Percentiles rank a stretch among this genome's conserved stretches.
Evolutionary conservation across 805 yeast species (phyloP).

Genomic region (Lachancea nothofagi): DNA sequence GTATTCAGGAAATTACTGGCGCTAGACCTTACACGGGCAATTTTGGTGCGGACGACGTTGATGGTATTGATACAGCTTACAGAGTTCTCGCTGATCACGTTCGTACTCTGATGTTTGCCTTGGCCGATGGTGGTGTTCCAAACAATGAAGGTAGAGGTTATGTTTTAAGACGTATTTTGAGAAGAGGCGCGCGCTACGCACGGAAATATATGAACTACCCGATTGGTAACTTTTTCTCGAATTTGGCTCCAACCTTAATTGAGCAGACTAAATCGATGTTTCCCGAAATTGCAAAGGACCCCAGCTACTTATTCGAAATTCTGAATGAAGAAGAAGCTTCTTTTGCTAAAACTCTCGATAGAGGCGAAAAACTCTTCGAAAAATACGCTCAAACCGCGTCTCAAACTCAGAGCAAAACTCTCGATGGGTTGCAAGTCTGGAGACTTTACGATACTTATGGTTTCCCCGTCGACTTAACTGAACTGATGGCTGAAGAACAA

Average conservation of each 20-base stretch:
- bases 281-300: constrained; percentile 81
- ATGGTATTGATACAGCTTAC: constrained; percentile 96
- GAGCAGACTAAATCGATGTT: constrained; percentile 81
- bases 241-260: constrained; percentile 86
- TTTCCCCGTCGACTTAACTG: constrained; percentile 96
- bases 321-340: constrained; percentile 94
- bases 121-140: constrained; percentile 99
- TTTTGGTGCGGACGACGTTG: constrained; percentile 86
- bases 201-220: constrained; percentile 95
- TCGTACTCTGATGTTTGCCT: constrained; percentile 91
- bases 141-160: constrained; percentile 99
- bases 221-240: constrained; percentile 88
- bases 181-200: constrained; percentile 97
- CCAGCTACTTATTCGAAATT: constrained; percentile 76
- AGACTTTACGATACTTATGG: constrained; percentile 97
- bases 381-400: constrained; percentile 83
- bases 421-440: constrained; percentile 96
- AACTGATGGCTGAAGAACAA: constrained; percentile 98
- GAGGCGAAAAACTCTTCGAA: constrained; percentile 96
- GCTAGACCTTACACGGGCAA: constrained; percentile 87
- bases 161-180: constrained; percentile 90
- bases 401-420: constrained; percentile 63
- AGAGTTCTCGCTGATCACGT: constrained; percentile 98
- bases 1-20: constrained; percentile 89
- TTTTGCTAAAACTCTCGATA: constrained; percentile 89